Evolutionary conservation across 2,329 filamentous ascomycete genomes (phyloP).

Genomic region (Xylaria sp.): DNA sequence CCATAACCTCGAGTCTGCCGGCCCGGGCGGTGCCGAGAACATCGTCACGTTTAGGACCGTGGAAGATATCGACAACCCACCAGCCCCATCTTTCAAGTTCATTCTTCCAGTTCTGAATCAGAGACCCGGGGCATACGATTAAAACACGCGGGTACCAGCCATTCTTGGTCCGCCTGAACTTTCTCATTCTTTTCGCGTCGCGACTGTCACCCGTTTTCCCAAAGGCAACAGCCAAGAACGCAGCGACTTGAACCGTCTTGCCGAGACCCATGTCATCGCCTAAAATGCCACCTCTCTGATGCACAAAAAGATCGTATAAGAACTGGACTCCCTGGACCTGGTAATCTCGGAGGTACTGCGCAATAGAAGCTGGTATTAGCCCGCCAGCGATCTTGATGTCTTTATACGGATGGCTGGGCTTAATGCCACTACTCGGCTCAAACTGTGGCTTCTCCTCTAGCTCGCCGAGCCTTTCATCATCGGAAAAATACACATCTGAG

Average conservation of each 20-base stretch:
- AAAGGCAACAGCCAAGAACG: conserved; percentile 90
- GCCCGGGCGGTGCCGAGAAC: conserved; percentile 77
- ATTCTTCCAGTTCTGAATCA: conserved; percentile 91
- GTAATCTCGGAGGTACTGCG: conserved; percentile 91
- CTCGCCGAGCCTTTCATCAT: conserved; percentile 71
- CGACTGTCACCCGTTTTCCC: conserved; percentile 92
- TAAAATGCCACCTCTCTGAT: conserved; percentile 88
- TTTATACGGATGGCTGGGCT: conserved; percentile 75
- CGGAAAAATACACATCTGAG: conserved; percentile 79
- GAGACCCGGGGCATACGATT: conserved; percentile 86
- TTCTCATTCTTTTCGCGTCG: conserved; percentile 87
- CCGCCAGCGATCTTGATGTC: conserved; percentile 83
- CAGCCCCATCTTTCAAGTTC: conserved; percentile 93
- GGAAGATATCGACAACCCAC: conserved; percentile 89
- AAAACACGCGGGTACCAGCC: conserved; percentile 86
- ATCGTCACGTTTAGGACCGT: conserved; percentile 76
- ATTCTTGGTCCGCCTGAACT: conserved; percentile 72
- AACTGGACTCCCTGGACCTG: conserved; percentile 88
- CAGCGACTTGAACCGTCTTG: conserved; percentile 95
- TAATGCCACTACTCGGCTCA: conserved; percentile 62
- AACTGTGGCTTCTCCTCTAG: conserved; percentile 79
- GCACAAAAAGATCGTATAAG: conserved; percentile 88
- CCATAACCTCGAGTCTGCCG: conserved; percentile 87
- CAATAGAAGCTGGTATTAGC: conserved; percentile 86
- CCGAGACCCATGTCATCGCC: conserved; percentile 98